phyloP scores from a whole-genome alignment of 371 early-diverging fungal genomes.

The Thermomucor indicae-seudaticae region DNA sequence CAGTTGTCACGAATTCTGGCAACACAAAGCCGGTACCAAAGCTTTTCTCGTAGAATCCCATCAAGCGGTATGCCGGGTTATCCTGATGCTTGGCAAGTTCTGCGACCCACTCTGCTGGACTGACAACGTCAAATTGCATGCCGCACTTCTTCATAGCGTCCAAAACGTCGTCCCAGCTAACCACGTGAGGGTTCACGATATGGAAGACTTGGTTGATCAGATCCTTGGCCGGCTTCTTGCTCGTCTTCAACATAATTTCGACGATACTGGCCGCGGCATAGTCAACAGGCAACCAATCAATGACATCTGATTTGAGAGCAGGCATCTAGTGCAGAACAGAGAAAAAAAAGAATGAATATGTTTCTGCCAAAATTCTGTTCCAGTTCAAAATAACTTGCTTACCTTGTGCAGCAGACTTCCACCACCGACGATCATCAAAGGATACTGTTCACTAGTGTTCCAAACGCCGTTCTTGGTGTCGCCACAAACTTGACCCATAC shows the following conservation, averaged over 20 bases:
- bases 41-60: conserved; percentile 19
- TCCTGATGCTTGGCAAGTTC: conserved; percentile 19
- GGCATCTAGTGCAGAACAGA: too few species aligned
- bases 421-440: conserved; percentile 35
- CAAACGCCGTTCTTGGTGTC: conserved; percentile 34
- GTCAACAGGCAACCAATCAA: conserved; percentile 41
- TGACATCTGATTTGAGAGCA: background rate
- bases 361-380: too few species aligned
- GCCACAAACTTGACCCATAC: conserved; percentile 41
- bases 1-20: conserved; percentile 5
- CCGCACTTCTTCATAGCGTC: conserved; percentile 17
- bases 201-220: conserved; percentile 18
- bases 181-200: conserved; percentile 28
- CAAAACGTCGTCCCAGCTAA: conserved; percentile 20
- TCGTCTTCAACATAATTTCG: conserved; percentile 24
- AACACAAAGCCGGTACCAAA: background rate
- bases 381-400: too few species aligned
- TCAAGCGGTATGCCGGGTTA: conserved; percentile 30
- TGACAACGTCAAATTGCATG: conserved; percentile 22
- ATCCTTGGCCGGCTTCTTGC: conserved; percentile 2
- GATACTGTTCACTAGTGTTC: conserved; percentile 40
- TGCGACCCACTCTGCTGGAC: conserved; percentile 24
- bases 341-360: too few species aligned
- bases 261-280: conserved; percentile 24
- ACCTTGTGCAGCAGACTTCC: conserved; percentile 22